A percentile compares a stretch with the other conserved stretches of the same genome.
Conservation (phyloP, 2,329 filamentous ascomycete species). For the Epichloe typhina region DNA sequence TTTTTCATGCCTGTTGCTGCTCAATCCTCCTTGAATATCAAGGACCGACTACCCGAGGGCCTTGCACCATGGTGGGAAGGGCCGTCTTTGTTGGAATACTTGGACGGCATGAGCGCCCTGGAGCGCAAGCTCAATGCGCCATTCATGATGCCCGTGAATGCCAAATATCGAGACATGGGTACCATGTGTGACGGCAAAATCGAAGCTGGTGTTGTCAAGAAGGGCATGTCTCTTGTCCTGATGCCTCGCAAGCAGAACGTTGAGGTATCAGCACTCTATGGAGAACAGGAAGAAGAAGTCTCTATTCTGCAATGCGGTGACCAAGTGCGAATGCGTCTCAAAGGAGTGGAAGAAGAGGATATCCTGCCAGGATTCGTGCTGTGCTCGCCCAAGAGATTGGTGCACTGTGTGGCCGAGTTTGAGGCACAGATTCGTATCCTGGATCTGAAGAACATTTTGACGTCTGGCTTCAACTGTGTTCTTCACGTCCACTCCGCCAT, state of each 20-base stretch:
- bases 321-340: constrained; percentile 81
- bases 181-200: constrained; percentile 98
- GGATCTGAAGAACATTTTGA: constrained; percentile 87
- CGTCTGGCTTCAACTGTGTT: constrained; percentile 94
- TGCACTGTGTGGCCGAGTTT: constrained; percentile 79
- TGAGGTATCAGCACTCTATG: constrained; percentile 74
- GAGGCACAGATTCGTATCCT: constrained; percentile 95
- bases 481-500: constrained; percentile 95
- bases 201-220: constrained; percentile 87
- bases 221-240: constrained; percentile 73
- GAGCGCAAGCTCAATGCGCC: constrained; percentile 95
- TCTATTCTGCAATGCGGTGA: constrained; percentile 75
- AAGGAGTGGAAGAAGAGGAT: constrained; percentile 95
- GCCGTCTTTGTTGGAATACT: constrained; percentile 83
- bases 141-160: constrained; percentile 97
- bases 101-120: constrained; percentile 84
- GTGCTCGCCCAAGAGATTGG: constrained; percentile 84
- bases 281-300: constrained; percentile 92
- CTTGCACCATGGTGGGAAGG: constrained; percentile 75
- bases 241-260: constrained; percentile 88
- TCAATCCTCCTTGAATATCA: constrained; percentile 75
- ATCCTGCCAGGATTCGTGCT: constrained; percentile 91
- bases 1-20: constrained; percentile 95
- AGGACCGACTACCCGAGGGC: constrained; percentile 68
- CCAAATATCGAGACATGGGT: constrained; percentile 94